phyloP scores from a whole-genome alignment of 2,329 filamentous ascomycete genomes.

The Chalara sp. region DNA sequence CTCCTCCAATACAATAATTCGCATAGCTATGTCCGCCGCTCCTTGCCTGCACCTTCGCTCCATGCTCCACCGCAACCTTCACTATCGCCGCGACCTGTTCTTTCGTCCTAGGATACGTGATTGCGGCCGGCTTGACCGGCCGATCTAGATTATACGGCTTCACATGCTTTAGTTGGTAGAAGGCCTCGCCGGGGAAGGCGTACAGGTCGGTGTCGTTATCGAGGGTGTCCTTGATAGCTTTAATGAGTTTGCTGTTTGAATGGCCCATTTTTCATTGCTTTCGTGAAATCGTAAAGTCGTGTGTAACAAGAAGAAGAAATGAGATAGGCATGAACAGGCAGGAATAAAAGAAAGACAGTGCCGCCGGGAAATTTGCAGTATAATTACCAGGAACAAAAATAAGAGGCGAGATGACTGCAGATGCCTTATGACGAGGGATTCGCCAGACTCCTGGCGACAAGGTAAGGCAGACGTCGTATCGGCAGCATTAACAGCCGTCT shows the following conservation, averaged over 20 bases:
- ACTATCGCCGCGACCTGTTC: conserved; percentile 36
- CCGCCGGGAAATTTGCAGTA: no score
- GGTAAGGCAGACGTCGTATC: no score
- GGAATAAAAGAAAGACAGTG: no score
- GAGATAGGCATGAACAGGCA: no score
- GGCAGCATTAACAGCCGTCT: no score
- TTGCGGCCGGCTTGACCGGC: conserved; percentile 13
- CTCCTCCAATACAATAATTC: conserved; percentile 32
- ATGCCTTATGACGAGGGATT: no score
- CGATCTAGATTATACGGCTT: conserved; percentile 18
- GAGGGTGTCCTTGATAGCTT: conserved; percentile 9
- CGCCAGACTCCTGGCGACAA: no score
- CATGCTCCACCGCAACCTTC: conserved; percentile 34
- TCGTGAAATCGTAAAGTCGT: no score
- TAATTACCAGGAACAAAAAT: no score
- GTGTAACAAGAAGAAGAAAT: no score
- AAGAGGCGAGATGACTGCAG: no score
- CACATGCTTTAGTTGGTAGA: conserved; percentile 13
- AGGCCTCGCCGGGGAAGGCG: conserved; percentile 13
- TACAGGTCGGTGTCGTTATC: conserved; percentile 11
- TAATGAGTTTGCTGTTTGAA: conserved; percentile 5
- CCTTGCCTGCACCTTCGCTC: conserved; percentile 7
- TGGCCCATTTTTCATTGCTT: background rate
- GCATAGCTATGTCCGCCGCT: background rate
- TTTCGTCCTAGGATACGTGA: conserved; percentile 23